Conservation (phyloP, 306 rosid genomes). For the Acacia acuminata region DNA sequence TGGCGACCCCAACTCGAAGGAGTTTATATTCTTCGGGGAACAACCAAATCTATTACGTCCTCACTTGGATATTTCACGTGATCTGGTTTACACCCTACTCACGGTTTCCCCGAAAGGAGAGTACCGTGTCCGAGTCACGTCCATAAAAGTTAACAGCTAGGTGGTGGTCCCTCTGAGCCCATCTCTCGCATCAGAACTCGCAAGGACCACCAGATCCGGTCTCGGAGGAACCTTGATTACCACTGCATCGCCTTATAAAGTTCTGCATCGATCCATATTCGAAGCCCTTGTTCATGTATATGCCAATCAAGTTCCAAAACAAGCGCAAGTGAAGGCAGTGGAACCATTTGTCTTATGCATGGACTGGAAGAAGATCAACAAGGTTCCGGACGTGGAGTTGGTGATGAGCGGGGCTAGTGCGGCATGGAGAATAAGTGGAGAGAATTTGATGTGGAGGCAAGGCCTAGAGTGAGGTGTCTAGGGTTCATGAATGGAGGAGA, state of each 20-base stretch:
- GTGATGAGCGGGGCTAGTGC: conserved; percentile 30
- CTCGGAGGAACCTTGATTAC: conserved; percentile 42
- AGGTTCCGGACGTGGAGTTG: conserved; percentile 41
- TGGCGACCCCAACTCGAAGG: background rate
- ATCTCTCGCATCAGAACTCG: background rate
- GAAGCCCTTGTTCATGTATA: conserved; percentile 30
- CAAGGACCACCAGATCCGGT: background rate
- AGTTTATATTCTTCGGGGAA: conserved; percentile 48
- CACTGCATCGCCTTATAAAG: conserved; percentile 47
- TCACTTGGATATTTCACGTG: conserved; percentile 26
- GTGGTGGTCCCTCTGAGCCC: conserved; percentile 23
- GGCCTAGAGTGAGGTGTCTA: conserved; percentile 47
- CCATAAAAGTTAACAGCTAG: conserved; percentile 43
- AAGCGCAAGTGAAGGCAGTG: conserved; percentile 35
- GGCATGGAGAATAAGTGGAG: conserved; percentile 48
- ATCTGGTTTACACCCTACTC: conserved; percentile 42
- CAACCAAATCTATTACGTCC: conserved; percentile 24
- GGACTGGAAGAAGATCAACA: conserved; percentile 19
- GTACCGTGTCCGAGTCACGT: conserved; percentile 36
- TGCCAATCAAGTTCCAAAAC: conserved; percentile 11
- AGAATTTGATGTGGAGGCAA: conserved; percentile 38
- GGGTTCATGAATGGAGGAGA: conserved; percentile 52
- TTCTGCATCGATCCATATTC: conserved; percentile 41
- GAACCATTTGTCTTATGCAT: conserved; percentile 55
- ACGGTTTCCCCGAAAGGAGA: conserved; percentile 42